Conservation (phyloP, 1,284 basidiomycete species). For the Ceratobasidium sp. region DNA sequence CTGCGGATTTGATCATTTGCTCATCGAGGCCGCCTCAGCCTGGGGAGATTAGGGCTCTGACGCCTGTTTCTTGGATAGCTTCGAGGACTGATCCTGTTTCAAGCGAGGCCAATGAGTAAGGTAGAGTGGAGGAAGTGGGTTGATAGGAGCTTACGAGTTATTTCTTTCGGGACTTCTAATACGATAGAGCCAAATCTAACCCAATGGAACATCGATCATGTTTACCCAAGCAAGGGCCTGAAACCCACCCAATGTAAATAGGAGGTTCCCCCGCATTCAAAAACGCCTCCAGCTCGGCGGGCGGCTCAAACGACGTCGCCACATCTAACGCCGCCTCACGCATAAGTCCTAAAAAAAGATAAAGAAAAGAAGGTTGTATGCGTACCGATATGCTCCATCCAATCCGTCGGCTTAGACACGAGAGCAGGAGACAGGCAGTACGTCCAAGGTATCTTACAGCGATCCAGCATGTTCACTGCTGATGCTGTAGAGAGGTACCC, state of each 20-base stretch:
- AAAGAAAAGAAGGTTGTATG: background rate
- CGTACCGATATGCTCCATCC: constrained; percentile 70
- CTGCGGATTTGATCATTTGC: constrained; percentile 59
- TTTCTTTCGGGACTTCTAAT: constrained; percentile 68
- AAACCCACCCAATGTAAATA: constrained; percentile 68
- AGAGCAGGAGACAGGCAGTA: constrained; percentile 76
- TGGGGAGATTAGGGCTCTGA: constrained; percentile 70
- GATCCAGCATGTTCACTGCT: constrained; percentile 68
- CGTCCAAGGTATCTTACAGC: constrained; percentile 74
- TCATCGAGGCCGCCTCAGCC: constrained; percentile 73
- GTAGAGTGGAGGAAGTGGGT: background rate
- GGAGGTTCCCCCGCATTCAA: constrained; percentile 66
- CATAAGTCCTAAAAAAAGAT: constrained; percentile 12
- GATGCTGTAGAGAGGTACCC: constrained; percentile 63
- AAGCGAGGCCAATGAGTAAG: background rate
- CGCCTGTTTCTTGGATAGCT: constrained; percentile 66
- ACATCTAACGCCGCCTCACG: constrained; percentile 61
- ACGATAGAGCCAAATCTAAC: constrained; percentile 75
- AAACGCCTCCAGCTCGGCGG: constrained; percentile 64
- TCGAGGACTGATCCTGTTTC: constrained; percentile 65
- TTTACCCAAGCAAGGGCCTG: background rate
- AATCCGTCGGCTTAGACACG: constrained; percentile 73
- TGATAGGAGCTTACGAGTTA: constrained; percentile 61
- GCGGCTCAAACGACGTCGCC: constrained; percentile 64
- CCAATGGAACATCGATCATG: background rate